Evolutionary conservation across 495 filamentous ascomycete species (phyloP), one percentile per base, ranked within the genome.

Genomic region (Rusavskia elegans): DNA sequence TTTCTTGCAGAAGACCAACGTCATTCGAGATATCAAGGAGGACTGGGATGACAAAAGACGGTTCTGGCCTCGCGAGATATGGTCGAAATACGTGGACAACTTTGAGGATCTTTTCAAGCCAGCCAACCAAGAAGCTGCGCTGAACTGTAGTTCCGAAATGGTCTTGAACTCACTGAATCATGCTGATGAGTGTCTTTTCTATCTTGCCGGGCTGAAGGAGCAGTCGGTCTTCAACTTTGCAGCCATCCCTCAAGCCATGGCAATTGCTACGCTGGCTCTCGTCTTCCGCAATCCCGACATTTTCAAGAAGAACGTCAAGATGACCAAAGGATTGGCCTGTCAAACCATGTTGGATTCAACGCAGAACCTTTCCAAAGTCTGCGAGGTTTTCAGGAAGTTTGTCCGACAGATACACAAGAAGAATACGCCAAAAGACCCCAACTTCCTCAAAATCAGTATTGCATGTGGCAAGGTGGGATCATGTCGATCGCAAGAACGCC

Each of bases 211-310:
- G 20, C 76, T 97, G 42, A 86, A 84, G 53, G 92, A 98, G 65
- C 92, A 97, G 70, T 92, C 85, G 64, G 88, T 95, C n/a, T 98
- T 98, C 83, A 97, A 98, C 73, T 98, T 98, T 64, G 87, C 87
- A 41, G 90, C 93, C 41, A 98, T 98, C 59, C 92, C 92, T n/a
- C 92, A 98, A 67, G 71, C 82, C 54, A 98, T 98, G 92, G 92
- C 93, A 27, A 96, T 98, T 66, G 90, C 92, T 2, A 97, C 90
- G 1, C 65, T 96, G 39, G 72, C 94, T 52, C 73, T 92, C 30
- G 85, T 92, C 60, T 98, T 96, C 77, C 82, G 85, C 60, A 98
- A 98, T 63, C 85, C 86, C 35, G 74, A 76, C 52, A 81, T 98
- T 50, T 95, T 94, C 68, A 68, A 89, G 60, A 79, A 75, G 49